Evolutionary conservation across 1,284 basidiomycete genomes (phyloP), one percentile per base, ranked within the genome.

Genomic region (Papiliotrema laurentii): DNA sequence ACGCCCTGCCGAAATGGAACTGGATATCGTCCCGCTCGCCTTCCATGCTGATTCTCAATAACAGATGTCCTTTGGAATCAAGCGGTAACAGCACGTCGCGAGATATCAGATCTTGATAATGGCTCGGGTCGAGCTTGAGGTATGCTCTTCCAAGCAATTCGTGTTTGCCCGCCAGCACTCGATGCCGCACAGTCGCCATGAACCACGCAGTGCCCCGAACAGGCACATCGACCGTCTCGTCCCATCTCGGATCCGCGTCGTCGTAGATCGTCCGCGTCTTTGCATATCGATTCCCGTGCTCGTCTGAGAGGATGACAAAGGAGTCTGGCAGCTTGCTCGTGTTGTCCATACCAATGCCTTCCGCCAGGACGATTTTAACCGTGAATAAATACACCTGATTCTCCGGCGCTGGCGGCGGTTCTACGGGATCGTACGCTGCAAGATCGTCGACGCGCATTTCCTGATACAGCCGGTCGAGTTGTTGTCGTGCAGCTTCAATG

Each of bases 221-320:
- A 0, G 91, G 88, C 10, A 98, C 80, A 69, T 99, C 96, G 61
- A 97, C 92, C 0, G 89, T 91, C 69, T 98, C 94, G 58, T 97
- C 92, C 96, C 94, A 98, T 70, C 92, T 80, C 21, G 96, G 94
- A 64, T 83, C 84, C 26, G 86, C 72, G 3, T 85, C 84, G 73
- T 97, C 93, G 68, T 97, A 96, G 43, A 98, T 89, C 19, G 93
- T 97, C 43, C 96, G 79, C 9, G 93, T 98, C 77, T 97, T 97
- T 28, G 90, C 93, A 36, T 96, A 75, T 19, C 92, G 83, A 61
- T 85, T 84, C 0, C 96, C 94, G 22, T 83, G 82, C 65, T 94
- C 89, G 63, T 98, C 92, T 60, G 89, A 94, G 26, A 99, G 78
- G 19, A 92, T 97, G 25, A 96, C 85, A 61, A 97, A 97, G 0